phyloP scores from a whole-genome alignment of 2,329 filamentous ascomycete species.

The Thermoascus crustaceus region DNA sequence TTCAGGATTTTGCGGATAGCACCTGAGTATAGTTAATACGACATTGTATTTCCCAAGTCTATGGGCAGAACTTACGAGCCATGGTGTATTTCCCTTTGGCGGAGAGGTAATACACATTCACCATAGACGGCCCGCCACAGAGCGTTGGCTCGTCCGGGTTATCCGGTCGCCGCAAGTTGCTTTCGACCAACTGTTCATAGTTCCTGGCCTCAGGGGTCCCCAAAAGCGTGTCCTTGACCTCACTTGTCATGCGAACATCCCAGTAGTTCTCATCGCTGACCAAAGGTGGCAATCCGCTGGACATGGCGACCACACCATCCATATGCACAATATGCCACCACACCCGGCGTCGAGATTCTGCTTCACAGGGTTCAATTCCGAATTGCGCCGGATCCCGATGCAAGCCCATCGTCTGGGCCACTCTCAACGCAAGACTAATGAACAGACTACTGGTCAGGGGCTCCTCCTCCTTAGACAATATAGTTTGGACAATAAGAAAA shows the following conservation, averaged over 20 bases:
- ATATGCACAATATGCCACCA: constrained; percentile 45
- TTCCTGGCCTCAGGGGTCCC: constrained; percentile 30
- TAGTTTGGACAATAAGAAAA: constrained; percentile 40
- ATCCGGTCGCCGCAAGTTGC: constrained; percentile 27
- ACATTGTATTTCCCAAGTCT: background rate
- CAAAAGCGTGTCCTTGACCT: constrained; percentile 39
- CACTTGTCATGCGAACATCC: constrained; percentile 40
- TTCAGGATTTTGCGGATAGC: constrained; percentile 36
- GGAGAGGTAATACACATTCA: constrained; percentile 37
- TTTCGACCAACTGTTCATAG: constrained; percentile 28
- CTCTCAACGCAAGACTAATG: constrained; percentile 39
- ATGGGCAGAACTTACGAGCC: constrained; percentile 27
- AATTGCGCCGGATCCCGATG: constrained; percentile 43
- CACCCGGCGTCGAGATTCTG: constrained; percentile 37
- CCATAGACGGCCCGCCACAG: constrained; percentile 34
- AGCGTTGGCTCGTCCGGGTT: constrained; percentile 34
- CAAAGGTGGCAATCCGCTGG: constrained; percentile 40
- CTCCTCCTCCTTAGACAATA: constrained; percentile 41
- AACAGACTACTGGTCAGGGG: constrained; percentile 42
- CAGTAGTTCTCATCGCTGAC: constrained; percentile 41
- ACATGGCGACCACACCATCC: constrained; percentile 43
- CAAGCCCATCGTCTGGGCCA: constrained; percentile 42
- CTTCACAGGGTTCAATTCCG: constrained; percentile 36
- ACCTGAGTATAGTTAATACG: constrained; percentile 17
- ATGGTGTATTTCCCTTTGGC: constrained; percentile 39